Conservation (phyloP, 108 stramenopile genomes). For the Nitzschia sp. region DNA sequence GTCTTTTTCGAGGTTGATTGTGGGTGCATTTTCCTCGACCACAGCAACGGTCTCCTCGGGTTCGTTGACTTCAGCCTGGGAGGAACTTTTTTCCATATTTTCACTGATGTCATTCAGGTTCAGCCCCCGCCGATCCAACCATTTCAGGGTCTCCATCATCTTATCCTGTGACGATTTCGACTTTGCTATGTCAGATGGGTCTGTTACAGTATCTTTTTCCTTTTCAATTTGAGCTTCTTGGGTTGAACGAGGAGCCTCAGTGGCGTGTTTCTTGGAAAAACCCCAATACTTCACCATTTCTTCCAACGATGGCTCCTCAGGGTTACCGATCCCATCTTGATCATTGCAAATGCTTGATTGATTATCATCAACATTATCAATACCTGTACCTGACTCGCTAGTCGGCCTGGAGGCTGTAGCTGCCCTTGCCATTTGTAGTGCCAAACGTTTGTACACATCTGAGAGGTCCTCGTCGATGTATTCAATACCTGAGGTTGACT, state of each 20-base stretch:
- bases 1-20: neutral
- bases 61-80: neutral
- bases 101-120: slow-evolving; percentile 2
- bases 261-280: slow-evolving; percentile 5
- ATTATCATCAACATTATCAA: neutral
- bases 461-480: neutral
- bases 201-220: neutral
- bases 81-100: too few species aligned
- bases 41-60: neutral
- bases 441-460: neutral
- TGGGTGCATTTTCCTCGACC: neutral
- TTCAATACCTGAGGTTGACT: neutral
- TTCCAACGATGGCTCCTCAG: slow-evolving; percentile 4
- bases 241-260: neutral
- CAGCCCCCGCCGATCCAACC: slow-evolving; percentile 7
- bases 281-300: slow-evolving; percentile 21
- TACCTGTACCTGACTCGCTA: neutral
- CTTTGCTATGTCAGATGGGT: neutral
- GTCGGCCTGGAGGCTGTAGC: neutral
- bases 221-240: neutral
- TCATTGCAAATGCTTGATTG: neutral
- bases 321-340: neutral
- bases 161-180: neutral
- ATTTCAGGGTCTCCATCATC: slow-evolving; percentile 18
- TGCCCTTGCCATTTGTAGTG: neutral